Conservation (phyloP, 2,329 filamentous ascomycete species). For the Celoporthe dispersa region DNA sequence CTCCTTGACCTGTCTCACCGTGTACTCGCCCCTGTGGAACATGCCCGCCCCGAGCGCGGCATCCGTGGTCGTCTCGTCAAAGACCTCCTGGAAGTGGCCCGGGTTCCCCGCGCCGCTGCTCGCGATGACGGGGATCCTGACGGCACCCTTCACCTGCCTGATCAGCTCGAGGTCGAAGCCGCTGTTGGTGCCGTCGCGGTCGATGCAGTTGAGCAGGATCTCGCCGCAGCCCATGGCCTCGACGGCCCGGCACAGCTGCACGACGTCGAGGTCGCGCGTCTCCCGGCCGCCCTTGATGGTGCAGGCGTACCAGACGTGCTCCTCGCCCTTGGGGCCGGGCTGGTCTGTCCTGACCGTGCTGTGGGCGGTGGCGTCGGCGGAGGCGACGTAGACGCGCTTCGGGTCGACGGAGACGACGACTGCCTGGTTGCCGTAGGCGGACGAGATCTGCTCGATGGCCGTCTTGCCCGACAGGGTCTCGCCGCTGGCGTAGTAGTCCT, state of each 20-base stretch:
- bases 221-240: constrained; percentile 96
- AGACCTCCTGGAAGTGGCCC: constrained; percentile 88
- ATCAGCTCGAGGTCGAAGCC: constrained; percentile 96
- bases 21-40: constrained; percentile 96
- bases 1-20: constrained; percentile 91
- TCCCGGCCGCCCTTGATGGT: constrained; percentile 95
- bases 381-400: constrained; percentile 81
- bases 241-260: constrained; percentile 84
- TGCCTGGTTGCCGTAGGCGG: constrained; percentile 93
- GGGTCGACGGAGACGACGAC: constrained; percentile 96
- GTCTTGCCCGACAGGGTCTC: constrained; percentile 76
- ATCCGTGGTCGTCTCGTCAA: constrained; percentile 82
- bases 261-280: constrained; percentile 90
- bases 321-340: constrained; percentile 76
- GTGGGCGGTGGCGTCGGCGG: constrained; percentile 56
- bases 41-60: constrained; percentile 95
- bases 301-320: constrained; percentile 94
- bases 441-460: constrained; percentile 92
- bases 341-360: constrained; percentile 73
- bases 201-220: constrained; percentile 95
- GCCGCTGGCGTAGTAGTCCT: constrained; percentile 80
- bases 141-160: constrained; percentile 80
- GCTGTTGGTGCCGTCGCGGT: constrained; percentile 91
- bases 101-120: constrained; percentile 91
- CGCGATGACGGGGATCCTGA: constrained; percentile 93